phyloP scores from a whole-genome alignment of 805 yeast genomes.

The Metschnikowia picachoensis region DNA sequence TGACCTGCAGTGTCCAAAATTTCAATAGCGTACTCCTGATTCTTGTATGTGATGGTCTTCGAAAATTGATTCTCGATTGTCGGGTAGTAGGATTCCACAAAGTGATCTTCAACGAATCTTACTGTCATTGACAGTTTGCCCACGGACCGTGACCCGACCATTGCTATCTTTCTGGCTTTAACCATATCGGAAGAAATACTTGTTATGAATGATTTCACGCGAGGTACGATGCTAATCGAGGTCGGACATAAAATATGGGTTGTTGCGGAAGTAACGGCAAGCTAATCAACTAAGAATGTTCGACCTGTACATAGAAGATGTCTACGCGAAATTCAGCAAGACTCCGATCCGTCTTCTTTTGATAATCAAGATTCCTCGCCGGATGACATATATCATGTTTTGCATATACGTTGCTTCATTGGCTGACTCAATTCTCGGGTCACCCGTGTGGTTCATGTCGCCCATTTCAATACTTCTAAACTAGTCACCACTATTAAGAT shows the following conservation, averaged over 20 bases:
- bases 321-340: too few relatives aligned
- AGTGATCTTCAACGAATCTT: conserved; percentile 82
- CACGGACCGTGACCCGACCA: conserved; percentile 84
- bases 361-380: too few relatives aligned
- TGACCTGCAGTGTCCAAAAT: conserved; percentile 92
- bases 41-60: conserved; percentile 63
- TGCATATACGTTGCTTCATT: too few relatives aligned
- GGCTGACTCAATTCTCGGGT: too few relatives aligned
- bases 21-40: conserved; percentile 75
- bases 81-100: conserved; percentile 85
- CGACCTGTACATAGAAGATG: too few relatives aligned
- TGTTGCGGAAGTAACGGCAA: too few relatives aligned
- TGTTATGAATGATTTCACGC: too few relatives aligned
- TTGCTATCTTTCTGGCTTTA: conserved; percentile 72
- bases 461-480: conserved; percentile 58
- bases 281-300: too few relatives aligned
- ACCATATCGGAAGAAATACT: conserved; percentile 22
- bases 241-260: too few relatives aligned
- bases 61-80: conserved; percentile 84
- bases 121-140: conserved; percentile 86
- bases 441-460: conserved; percentile 10
- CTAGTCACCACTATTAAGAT: conserved; percentile 67
- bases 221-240: too few relatives aligned
- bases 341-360: too few relatives aligned
- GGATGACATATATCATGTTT: too few relatives aligned